A percentile compares a stretch with the other conserved stretches of the same genome.
phyloP scores from a whole-genome alignment of 148 eudicot species.

The Rhododendron simsii region DNA sequence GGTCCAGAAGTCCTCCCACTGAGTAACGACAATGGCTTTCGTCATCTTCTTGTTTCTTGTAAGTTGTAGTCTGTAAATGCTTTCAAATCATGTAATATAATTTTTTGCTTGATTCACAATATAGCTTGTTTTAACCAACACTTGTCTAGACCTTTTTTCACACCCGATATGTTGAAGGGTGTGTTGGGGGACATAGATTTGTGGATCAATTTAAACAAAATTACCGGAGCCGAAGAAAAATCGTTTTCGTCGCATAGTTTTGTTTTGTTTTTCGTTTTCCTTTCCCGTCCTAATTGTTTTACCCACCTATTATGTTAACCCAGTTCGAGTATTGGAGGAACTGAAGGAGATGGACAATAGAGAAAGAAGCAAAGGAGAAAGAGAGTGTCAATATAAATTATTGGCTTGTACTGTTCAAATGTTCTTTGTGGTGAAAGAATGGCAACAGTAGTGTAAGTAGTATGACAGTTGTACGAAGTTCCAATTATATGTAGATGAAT shows the following conservation, averaged over 20 bases:
- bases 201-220: background rate
- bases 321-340: no score
- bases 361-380: no score
- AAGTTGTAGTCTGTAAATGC: constrained; percentile 9
- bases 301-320: no score
- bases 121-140: background rate
- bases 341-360: no score
- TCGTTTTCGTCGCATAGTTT: background rate
- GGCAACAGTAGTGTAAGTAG: no score
- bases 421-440: no score
- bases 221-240: background rate
- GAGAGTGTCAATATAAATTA: no score
- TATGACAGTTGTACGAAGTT: no score
- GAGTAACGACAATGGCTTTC: background rate
- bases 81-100: background rate
- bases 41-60: background rate
- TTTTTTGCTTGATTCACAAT: background rate
- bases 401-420: no score
- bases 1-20: background rate
- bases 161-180: background rate
- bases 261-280: background rate
- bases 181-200: background rate
- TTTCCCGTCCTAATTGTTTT: no score
- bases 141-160: background rate
- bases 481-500: no score